phyloP scores from a whole-genome alignment of 495 filamentous ascomycete species.

The Penicillium cataractarum region DNA sequence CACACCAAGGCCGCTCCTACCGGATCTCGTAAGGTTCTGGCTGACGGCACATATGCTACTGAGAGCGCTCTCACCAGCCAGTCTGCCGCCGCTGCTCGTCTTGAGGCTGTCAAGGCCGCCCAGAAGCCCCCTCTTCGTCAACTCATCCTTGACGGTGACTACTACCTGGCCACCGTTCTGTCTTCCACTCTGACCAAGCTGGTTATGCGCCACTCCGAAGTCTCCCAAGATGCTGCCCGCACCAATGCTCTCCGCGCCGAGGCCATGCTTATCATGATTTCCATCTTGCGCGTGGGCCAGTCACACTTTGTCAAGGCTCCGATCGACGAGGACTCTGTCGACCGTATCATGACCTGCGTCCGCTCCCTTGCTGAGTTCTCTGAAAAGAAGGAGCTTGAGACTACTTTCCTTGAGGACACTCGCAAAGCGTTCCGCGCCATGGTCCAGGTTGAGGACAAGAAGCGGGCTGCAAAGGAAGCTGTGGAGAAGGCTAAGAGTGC shows the following conservation, averaged over 20 bases:
- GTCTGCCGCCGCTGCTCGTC: conserved; percentile 82
- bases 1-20: conserved; percentile 77
- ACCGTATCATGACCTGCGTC: conserved; percentile 96
- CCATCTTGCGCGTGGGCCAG: conserved; percentile 95
- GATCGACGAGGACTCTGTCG: conserved; percentile 97
- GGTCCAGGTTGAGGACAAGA: conserved; percentile 98
- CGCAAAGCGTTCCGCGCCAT: conserved; percentile 96
- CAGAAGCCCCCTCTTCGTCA: conserved; percentile 96
- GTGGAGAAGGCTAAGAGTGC: conserved; percentile 91
- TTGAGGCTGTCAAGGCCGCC: conserved; percentile 95
- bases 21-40: conserved; percentile 87
- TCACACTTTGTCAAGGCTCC: conserved; percentile 96
- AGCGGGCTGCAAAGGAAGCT: conserved; percentile 87
- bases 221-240: conserved; percentile 81
- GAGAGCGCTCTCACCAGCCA: conserved; percentile 95
- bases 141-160: conserved; percentile 95
- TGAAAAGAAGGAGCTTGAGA: conserved; percentile 84
- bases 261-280: conserved; percentile 99
- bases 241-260: conserved; percentile 95
- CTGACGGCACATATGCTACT: conserved; percentile 96
- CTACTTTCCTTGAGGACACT: conserved; percentile 93
- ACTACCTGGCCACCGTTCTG: conserved; percentile 93
- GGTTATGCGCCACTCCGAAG: conserved; percentile 97
- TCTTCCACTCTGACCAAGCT: conserved; percentile 95
- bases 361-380: conserved; percentile 90